Evolutionary conservation across 1,139 yeast genomes (phyloP).

Genomic region (Saccharomyces hybrid): DNA sequence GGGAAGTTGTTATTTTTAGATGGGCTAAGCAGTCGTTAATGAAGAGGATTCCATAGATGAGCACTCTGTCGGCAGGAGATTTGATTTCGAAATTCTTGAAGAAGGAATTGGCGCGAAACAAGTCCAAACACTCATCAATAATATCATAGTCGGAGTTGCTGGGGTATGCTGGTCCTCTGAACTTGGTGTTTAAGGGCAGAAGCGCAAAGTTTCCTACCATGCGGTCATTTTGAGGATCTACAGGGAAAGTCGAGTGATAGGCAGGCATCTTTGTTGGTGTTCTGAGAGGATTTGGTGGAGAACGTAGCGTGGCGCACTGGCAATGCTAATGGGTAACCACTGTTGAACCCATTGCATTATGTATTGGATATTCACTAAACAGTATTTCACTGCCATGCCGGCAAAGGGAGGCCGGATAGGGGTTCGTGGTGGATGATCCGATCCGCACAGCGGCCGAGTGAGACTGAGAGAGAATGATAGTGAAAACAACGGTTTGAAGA

Average conservation of each 20-base stretch:
- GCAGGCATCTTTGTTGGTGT: constrained; percentile 40
- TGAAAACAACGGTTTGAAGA: not conserved
- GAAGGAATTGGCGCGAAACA: constrained; percentile 91
- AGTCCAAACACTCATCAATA: constrained; percentile 80
- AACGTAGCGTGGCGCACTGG: constrained; percentile 3
- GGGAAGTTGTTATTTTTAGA: constrained; percentile 40
- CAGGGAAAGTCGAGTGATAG: constrained; percentile 81
- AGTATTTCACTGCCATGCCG: not conserved
- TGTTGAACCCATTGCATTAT: not conserved
- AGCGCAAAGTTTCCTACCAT: constrained; percentile 61
- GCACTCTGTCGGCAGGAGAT: constrained; percentile 89
- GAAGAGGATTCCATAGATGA: constrained; percentile 90
- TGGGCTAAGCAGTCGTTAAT: constrained; percentile 76
- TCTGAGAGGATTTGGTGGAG: not conserved
- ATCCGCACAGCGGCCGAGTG: not conserved
- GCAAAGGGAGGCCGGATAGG: not conserved
- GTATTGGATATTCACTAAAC: not conserved
- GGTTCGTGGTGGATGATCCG: constrained; percentile 1
- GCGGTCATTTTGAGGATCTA: constrained; percentile 48
- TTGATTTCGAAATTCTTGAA: constrained; percentile 95
- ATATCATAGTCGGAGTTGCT: constrained; percentile 72
- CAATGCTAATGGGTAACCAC: not conserved
- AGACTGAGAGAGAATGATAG: not conserved
- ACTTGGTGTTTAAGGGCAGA: constrained; percentile 73
- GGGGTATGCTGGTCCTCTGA: constrained; percentile 89